Evolutionary conservation across 2,329 filamentous ascomycete genomes (phyloP), one percentile per base, ranked within the genome.

Genomic region (Colletotrichum chlorophyti): DNA sequence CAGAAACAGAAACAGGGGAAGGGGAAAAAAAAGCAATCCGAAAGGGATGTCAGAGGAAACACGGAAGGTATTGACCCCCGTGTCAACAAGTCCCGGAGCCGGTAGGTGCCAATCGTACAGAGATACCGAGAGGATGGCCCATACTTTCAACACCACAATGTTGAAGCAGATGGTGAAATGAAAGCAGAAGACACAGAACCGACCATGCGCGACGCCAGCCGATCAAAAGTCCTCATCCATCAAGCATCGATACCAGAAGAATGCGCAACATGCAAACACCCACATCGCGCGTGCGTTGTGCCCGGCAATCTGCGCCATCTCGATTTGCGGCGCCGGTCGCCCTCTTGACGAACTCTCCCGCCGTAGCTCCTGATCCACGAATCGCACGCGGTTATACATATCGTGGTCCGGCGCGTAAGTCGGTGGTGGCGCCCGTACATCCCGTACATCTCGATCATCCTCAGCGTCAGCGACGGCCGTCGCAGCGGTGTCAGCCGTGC

Each of bases 151-250:
- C 34, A 8, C 3, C 10, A 19, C 9, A 6, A 35, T 6, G 17
- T 8, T 14, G n/a, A 24, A 21, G 14, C 11, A 5, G 12, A 31
- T 7, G 10, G 6, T 10, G 14, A 8, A 27, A 34, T n/a, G 15
- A 34, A 14, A 12, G 19, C n/a, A 5, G 26, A 19, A 23, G 12
- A n/a, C 24, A 31, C 26, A 24, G 14, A n/a, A 14, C 7, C 8
- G 31, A n/a, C 21, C 38, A 23, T 26, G 21, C 19, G 9, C 29
- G 9, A 21, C 4, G 26, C n/a, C 38, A 6, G n/a, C n/a, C n/a
- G n/a, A n/a, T 59, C 50, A 59, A 31, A 54, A 59, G n/a, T 59
- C 50, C 35, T 59, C 55, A 34, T 59, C 50, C 55, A 42, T 54
- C 17, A 59, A 9, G 21, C 55, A 59, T 23, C 55, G 55, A 42